Percentiles rank a stretch among this genome's conserved stretches.
These are phyloP conservation scores for Leonotis leonurus DNA, from an alignment of 257 asterid genomes.

Conservation along the genomic window DNA sequence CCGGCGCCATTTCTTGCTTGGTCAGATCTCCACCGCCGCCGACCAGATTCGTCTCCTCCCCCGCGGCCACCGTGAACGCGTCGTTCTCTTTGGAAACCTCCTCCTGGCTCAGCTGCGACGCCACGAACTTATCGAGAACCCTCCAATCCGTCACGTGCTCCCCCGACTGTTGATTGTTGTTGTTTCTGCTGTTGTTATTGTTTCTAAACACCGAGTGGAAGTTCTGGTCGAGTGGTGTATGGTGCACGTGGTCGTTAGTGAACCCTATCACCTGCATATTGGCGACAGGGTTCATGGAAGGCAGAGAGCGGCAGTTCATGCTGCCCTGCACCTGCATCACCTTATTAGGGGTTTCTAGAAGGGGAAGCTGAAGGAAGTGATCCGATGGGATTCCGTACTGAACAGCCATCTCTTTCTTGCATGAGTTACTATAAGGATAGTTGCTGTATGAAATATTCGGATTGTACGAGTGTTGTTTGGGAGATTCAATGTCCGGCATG, in stretches of 20 bases:
- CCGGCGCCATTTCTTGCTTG: constrained; percentile 39
- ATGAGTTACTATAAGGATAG: constrained; percentile 28
- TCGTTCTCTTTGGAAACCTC: constrained; percentile 39
- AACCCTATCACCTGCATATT: constrained; percentile 25
- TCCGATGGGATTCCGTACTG: constrained; percentile 35
- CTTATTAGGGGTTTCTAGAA: constrained; percentile 51
- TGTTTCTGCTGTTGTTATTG: too few relatives aligned
- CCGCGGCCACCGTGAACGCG: constrained; percentile 15
- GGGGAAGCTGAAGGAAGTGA: constrained; percentile 60
- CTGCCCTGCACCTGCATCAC: constrained; percentile 24
- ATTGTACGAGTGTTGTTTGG: constrained; percentile 35
- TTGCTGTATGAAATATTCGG: constrained; percentile 26
- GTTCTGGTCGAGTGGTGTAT: constrained; percentile 30
- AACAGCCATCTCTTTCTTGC: constrained; percentile 54
- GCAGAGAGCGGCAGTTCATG: constrained; percentile 19
- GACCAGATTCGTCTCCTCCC: constrained; percentile 25
- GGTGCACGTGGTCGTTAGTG: constrained; percentile 4
- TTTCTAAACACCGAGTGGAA: constrained; percentile 22
- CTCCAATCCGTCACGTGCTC: constrained; percentile 81
- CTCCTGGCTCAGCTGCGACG: constrained; percentile 78
- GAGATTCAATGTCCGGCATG: constrained; percentile 62
- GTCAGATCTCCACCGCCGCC: constrained; percentile 21
- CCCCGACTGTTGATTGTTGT: constrained; percentile 8
- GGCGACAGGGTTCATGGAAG: constrained; percentile 15
- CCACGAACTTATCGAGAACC: constrained; percentile 75